Evolutionary conservation across 257 asterid genomes (phyloP).

Genomic region (Lavandula angustifolia): DNA sequence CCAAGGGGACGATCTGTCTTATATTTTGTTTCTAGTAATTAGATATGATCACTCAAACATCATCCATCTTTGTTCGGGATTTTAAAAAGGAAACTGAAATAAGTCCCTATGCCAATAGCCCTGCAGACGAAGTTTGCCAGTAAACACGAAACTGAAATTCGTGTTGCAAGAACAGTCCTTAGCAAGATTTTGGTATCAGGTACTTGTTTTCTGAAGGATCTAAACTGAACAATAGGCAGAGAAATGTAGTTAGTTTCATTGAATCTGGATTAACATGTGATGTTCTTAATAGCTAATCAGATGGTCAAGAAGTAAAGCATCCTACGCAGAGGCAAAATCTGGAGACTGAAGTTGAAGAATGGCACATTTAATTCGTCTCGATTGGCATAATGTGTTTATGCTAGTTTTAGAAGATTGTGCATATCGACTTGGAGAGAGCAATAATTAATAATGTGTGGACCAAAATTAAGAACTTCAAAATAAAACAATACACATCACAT

Average conservation of each 20-base stretch:
- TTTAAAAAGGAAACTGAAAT: no score
- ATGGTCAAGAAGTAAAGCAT: slow-evolving; percentile 41
- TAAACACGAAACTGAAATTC: slow-evolving; percentile 64
- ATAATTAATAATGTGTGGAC: no score
- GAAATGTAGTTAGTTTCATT: background rate
- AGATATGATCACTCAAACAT: no score
- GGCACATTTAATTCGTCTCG: background rate
- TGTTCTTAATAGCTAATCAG: slow-evolving; percentile 35
- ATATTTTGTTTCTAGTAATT: no score
- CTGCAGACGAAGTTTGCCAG: slow-evolving; percentile 71
- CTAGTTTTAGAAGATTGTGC: slow-evolving; percentile 2
- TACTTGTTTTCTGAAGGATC: no score
- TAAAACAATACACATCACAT: no score
- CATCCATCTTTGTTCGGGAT: no score
- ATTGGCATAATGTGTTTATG: background rate
- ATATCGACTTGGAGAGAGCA: no score
- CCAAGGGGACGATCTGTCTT: no score
- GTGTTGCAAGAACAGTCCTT: slow-evolving; percentile 52
- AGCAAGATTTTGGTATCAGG: slow-evolving; percentile 57
- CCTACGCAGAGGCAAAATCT: slow-evolving; percentile 50
- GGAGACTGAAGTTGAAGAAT: slow-evolving; percentile 55
- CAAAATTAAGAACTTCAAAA: no score
- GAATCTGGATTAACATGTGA: slow-evolving; percentile 8
- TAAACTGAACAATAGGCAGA: background rate
- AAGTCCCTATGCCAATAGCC: no score